Base-by-base conservation (phyloP, 495 filamentous ascomycete genomes). In the Amniculicola lignicola region DNA sequence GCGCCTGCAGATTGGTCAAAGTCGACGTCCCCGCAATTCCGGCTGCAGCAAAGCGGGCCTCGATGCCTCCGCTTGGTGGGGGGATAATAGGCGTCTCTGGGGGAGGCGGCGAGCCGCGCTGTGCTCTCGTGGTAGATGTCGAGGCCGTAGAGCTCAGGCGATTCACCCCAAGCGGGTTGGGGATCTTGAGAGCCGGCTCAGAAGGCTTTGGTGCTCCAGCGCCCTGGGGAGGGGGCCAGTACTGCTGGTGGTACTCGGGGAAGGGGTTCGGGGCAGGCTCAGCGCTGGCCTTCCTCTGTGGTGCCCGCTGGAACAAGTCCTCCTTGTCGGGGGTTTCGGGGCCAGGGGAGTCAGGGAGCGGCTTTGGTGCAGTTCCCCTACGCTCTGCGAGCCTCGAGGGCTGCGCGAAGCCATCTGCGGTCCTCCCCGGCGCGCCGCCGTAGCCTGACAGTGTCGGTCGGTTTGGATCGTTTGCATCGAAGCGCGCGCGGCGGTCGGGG, bases 71-170 rank as follows among this genome's bases (percentile, higher is more conserved):
- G 18, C 82, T 82, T 1, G 86, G 81, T 24, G 83, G 75, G 49
- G 86, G 85, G 9, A 87, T 79, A 37, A 90, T 79, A n/a, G 93
- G 93, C 0, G 93, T 97, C 68, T 97, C 94, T 2, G 93, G 93
- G 3, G 93, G 93, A 4, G 94, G 91, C 1, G 93, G 93, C 18
- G 92, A 96, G 16, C 93, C 93, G 59, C 93, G 81, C 67, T 89
- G 86, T 25, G 92, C 93, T 51, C 88, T 80, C 9, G 94, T 97
- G 6, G 93, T 98, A 1, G 91, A 95, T 0, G 83, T 95, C 0
- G 93, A 96, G 14, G 91, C 90, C 23, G 87, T 90, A 0, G 89
- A 94, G 46, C 82, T 84, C 58, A 94, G 82, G 21, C 90, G 82
- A 71, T 91, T 88, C 68, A 96, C 78, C 4, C 78, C 73, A 5